Percentiles rank a stretch among this genome's conserved stretches.
These are phyloP conservation scores for Aspergillus mulundensis DNA, from an alignment of 495 filamentous ascomycete genomes.

Conservation along the genomic window DNA sequence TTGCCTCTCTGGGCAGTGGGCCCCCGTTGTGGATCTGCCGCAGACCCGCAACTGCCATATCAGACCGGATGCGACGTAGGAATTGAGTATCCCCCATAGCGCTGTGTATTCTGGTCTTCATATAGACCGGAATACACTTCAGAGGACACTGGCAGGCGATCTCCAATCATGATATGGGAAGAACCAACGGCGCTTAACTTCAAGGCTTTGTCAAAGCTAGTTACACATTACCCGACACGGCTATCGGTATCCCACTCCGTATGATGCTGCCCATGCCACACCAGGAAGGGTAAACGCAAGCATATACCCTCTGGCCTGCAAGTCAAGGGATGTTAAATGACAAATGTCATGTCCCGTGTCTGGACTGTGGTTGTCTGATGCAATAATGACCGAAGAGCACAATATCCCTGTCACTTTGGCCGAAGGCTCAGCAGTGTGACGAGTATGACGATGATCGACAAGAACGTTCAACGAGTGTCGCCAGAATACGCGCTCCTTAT, in stretches of 20 bases:
- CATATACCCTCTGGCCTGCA: no score
- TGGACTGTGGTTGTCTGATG: neutral
- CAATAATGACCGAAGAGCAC: neutral
- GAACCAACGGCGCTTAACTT: neutral
- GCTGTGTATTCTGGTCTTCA: neutral
- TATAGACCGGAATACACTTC: no score
- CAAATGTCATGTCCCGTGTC: no score
- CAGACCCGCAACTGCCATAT: neutral
- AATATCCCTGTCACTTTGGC: neutral
- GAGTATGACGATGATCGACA: neutral
- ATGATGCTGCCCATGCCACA: constrained; percentile 22
- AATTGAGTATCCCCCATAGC: neutral
- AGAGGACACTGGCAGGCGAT: no score
- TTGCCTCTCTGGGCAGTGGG: neutral
- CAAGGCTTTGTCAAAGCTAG: neutral
- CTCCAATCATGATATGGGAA: neutral
- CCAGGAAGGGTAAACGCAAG: constrained; percentile 5
- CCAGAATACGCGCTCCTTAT: neutral
- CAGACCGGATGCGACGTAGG: neutral
- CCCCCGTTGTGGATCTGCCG: neutral
- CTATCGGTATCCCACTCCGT: neutral
- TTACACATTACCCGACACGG: neutral
- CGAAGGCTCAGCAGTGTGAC: neutral
- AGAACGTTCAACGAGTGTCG: neutral
- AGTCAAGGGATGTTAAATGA: no score